Evolutionary conservation across 2,329 filamentous ascomycete species (phyloP), one percentile per base, ranked within the genome.

Genomic region (Pseudogymnoascus sp.): DNA sequence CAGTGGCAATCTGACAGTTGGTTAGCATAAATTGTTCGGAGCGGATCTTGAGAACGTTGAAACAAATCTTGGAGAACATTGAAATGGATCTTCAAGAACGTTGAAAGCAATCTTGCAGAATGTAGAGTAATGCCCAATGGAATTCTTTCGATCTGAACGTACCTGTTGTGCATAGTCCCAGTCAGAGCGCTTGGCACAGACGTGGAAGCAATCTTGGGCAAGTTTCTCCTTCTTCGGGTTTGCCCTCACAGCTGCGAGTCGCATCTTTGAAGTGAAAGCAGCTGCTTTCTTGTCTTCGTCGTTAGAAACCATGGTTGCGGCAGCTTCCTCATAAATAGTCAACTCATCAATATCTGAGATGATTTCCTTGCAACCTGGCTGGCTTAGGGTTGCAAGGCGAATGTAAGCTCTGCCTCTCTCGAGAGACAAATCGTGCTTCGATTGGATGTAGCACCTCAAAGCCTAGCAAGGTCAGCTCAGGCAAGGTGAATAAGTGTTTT

Each of bases 81-180:
- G 60, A 19, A 44, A 19, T 7, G 10, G 65, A 71, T 71, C 67
- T 72, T n/a, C 4, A 37, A 37, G 35, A 37, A 37, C 15, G 7
- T 17, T 17, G 37, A 50, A 29, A 50, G 15, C 1, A 11, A 40
- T 17, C 40, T 23, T 56, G 50, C 2, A n/a, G 1, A 21, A 33
- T 19, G 11, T 5, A 5, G 6, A 56, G 33, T 21, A 19, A 19
- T 33, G 29, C 9, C 6, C 29, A 19, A 33, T 50, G 10, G 19
- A 33, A 56, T 33, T 19, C 7, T 33, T 21, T 4, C 26, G 29
- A 56, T 33, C 29, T 56, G 19, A 21, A 56, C 37, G 7, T 67
- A 71, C 72, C 68, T 72, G 69, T 63, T 71, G 68, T 19, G 73
- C 72, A 67, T 73, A 70, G 37, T 74, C 71, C 38, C 72, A 64